Conservation (phyloP, 192 early-diverging fungal species). For the Physocladia obscura region DNA sequence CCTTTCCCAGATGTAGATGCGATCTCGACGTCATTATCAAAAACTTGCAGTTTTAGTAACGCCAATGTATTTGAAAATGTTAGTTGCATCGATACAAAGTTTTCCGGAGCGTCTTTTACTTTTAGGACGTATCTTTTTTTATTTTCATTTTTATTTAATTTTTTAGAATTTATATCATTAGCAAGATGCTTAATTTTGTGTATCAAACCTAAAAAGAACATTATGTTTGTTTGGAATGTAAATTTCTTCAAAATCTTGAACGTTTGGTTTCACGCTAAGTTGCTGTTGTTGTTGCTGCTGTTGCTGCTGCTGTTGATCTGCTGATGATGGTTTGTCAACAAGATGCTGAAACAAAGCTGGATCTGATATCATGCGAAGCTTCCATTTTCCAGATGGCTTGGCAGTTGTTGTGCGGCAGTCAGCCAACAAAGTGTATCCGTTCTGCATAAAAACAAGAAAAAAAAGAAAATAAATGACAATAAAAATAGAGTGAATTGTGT, state of each 20-base stretch:
- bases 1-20: conserved; percentile 42
- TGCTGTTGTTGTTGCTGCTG: no score
- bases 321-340: conserved; percentile 33
- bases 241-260: conserved; percentile 57
- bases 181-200: not conserved
- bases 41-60: conserved; percentile 47
- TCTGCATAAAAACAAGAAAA: conserved; percentile 26
- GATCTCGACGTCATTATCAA: conserved; percentile 59
- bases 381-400: conserved; percentile 48
- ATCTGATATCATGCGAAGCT: conserved; percentile 48
- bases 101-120: conserved; percentile 52
- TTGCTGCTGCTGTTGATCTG: no score
- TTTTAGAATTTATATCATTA: not conserved
- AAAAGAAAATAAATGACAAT: not conserved
- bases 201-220: conserved; percentile 51
- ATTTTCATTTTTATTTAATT: not conserved
- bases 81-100: conserved; percentile 47
- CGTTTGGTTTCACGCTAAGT: conserved; percentile 43
- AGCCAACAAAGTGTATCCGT: conserved; percentile 50
- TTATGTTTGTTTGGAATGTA: conserved; percentile 59
- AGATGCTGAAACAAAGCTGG: conserved; percentile 16
- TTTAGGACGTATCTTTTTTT: conserved; percentile 42
- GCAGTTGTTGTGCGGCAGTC: conserved; percentile 37
- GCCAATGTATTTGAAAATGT: conserved; percentile 43
- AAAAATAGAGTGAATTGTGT: not conserved